Conservation (phyloP, 768 basidiomycete genomes). For the Phylloporus scabripes region DNA sequence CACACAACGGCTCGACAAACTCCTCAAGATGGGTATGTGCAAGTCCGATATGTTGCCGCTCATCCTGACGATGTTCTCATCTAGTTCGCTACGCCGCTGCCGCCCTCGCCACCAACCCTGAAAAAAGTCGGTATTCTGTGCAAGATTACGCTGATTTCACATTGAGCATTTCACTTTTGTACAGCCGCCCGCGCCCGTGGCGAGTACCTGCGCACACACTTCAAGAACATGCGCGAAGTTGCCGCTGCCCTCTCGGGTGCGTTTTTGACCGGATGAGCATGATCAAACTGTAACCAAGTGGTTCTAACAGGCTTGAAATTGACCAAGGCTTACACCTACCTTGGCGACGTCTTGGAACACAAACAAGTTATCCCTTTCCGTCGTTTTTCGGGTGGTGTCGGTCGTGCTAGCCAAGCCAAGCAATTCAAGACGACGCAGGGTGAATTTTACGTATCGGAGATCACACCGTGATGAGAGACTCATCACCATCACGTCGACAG, state of each 20-base stretch:
- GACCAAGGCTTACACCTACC: constrained; percentile 92
- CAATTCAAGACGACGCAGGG: constrained; percentile 97
- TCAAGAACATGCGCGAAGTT: constrained; percentile 99
- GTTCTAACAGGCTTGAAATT: constrained; percentile 70
- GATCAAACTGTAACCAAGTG: constrained; percentile 2
- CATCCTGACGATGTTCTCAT: constrained; percentile 15
- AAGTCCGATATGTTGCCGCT: constrained; percentile 16
- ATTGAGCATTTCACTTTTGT: constrained; percentile 8
- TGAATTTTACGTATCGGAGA: constrained; percentile 35
- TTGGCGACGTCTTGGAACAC: constrained; percentile 92
- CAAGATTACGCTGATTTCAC: constrained; percentile 8
- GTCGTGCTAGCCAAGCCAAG: constrained; percentile 91
- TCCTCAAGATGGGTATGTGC: constrained; percentile 59
- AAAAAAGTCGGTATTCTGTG: constrained; percentile 69
- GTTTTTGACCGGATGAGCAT: constrained; percentile 17
- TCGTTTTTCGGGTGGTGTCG: constrained; percentile 91
- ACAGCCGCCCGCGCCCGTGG: constrained; percentile 88
- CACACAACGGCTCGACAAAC: constrained; percentile 35
- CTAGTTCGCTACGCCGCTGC: constrained; percentile 93
- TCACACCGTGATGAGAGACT: neutral
- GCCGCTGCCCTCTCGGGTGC: constrained; percentile 88
- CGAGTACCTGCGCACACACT: constrained; percentile 98
- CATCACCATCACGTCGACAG: constrained; percentile 36
- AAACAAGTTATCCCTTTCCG: constrained; percentile 96
- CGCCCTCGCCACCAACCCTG: constrained; percentile 82